Evolutionary conservation across 2,329 filamentous ascomycete genomes (phyloP).

Genomic region (Paramyrothecium roridum): DNA sequence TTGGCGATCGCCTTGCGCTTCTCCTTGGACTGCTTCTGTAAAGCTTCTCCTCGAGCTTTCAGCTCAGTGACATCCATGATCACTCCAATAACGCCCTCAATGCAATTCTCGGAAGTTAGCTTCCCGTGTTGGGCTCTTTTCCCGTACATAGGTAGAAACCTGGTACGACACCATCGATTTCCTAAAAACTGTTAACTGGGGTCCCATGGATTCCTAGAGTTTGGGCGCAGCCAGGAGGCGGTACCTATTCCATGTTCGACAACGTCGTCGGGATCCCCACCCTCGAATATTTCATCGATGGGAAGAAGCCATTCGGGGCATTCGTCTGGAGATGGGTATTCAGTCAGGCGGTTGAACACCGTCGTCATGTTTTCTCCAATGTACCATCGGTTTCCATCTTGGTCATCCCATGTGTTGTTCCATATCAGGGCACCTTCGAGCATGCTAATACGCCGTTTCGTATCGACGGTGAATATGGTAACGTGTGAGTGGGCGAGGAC

Average conservation of each 20-base stretch:
- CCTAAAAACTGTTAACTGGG: slow-evolving; percentile 28
- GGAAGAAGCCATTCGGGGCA: slow-evolving; percentile 50
- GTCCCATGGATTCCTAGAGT: background rate
- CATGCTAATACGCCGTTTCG: slow-evolving; percentile 59
- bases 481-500: slow-evolving; percentile 74
- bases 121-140: slow-evolving; percentile 52
- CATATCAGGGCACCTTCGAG: slow-evolving; percentile 66
- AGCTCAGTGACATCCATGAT: slow-evolving; percentile 77
- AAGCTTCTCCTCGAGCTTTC: slow-evolving; percentile 59
- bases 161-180: slow-evolving; percentile 67
- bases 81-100: slow-evolving; percentile 75
- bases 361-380: slow-evolving; percentile 63
- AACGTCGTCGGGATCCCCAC: slow-evolving; percentile 56
- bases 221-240: slow-evolving; percentile 5
- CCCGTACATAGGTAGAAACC: slow-evolving; percentile 63
- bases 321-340: slow-evolving; percentile 38
- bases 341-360: slow-evolving; percentile 53
- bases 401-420: slow-evolving; percentile 39
- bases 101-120: slow-evolving; percentile 39
- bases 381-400: slow-evolving; percentile 41
- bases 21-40: slow-evolving; percentile 63
- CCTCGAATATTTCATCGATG: slow-evolving; percentile 63
- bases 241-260: slow-evolving; percentile 59
- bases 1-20: slow-evolving; percentile 71
- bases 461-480: slow-evolving; percentile 71